Evolutionary conservation across 1,284 basidiomycete species (phyloP), one percentile per base, ranked within the genome.

Genomic region (Sanguinoderma infundibulare): DNA sequence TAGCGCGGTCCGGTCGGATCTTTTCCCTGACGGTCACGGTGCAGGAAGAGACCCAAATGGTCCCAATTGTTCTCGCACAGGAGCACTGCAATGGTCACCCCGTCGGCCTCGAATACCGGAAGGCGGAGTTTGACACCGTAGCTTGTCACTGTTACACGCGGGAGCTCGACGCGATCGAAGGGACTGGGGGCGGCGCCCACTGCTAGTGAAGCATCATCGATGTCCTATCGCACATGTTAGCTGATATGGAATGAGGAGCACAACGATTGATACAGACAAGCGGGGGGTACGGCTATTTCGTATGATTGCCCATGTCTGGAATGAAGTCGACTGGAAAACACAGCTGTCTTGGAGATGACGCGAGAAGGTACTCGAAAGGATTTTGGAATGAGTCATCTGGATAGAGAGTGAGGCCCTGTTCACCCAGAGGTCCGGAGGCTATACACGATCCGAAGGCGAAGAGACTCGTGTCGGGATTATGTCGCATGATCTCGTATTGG

Each of bases 401-500:
- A 5, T 20, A 8, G 17, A 42, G 40, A 7, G 6, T 12, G 20
- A 42, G 17, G 40, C 40, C 40, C 8, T 42, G 40, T 6, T 17
- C 9, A 8, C n/a, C 20, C n/a, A 42, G 22, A 5, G 17, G 8
- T 3, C n/a, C 40, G 40, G 7, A 8, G 7, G 34, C 8, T 6
- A 42, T n/a, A 7, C 20, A 17, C n/a, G 2, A 17, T 24, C 40
- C 46, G 24, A 34, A 56, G 5, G 35, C 55, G 46, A 56, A 56
- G 3, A 56, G 35, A 24, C 40, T 49, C 17, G 35, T 50, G 26
- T 56, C 55, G 10, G 12, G 8, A 4, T 24, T 38, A 15, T 56
- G 46, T 9, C 39, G 36, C 55, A 56, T 56, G 35, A 56, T 49
- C 35, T 56, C 32, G n/a, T 36, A 20, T n/a, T 55, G 54, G 9